These are phyloP conservation scores for Raphanus raphanistrum DNA, from an alignment of 345 rosid species.

Conservation along the genomic window DNA sequence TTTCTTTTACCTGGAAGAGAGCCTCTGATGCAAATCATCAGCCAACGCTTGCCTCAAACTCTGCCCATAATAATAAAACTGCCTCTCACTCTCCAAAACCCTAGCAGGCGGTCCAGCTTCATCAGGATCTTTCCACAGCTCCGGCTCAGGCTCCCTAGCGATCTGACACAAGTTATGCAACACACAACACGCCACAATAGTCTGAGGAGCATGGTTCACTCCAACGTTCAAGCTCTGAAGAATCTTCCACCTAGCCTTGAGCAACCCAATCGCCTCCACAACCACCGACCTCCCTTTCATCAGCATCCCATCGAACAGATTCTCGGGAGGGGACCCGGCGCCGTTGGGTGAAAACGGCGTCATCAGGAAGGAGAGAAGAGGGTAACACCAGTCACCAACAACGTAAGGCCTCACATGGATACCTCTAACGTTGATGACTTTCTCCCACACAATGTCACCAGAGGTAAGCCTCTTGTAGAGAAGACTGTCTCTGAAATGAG, in stretches of 20 bases:
- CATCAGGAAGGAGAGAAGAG: slow-evolving; percentile 78
- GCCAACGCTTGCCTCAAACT: neutral
- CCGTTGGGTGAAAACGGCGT: slow-evolving; percentile 88
- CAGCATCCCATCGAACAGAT: slow-evolving; percentile 92
- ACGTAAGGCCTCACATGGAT: slow-evolving; percentile 86
- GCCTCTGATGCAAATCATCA: neutral
- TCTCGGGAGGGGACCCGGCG: slow-evolving; percentile 78
- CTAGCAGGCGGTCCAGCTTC: slow-evolving; percentile 70
- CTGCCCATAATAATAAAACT: neutral
- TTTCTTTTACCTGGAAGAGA: neutral
- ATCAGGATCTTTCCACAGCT: slow-evolving; percentile 76
- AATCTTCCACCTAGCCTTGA: slow-evolving; percentile 93
- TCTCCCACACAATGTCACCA: slow-evolving; percentile 94
- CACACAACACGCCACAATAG: slow-evolving; percentile 97
- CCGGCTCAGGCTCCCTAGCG: slow-evolving; percentile 97
- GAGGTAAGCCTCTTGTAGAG: slow-evolving; percentile 77
- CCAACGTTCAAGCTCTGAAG: slow-evolving; percentile 95
- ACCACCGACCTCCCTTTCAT: slow-evolving; percentile 96
- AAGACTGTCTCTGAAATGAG: slow-evolving; percentile 87
- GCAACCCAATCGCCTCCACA: slow-evolving; percentile 89
- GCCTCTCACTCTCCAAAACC: slow-evolving; percentile 41
- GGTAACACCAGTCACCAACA: slow-evolving; percentile 98
- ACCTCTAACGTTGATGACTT: slow-evolving; percentile 70
- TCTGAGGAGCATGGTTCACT: slow-evolving; percentile 89
- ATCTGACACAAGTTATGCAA: slow-evolving; percentile 96